These are phyloP conservation scores for Ottelia alismoides DNA, from an alignment of 106 monocot genomes.

Conservation along the genomic window DNA sequence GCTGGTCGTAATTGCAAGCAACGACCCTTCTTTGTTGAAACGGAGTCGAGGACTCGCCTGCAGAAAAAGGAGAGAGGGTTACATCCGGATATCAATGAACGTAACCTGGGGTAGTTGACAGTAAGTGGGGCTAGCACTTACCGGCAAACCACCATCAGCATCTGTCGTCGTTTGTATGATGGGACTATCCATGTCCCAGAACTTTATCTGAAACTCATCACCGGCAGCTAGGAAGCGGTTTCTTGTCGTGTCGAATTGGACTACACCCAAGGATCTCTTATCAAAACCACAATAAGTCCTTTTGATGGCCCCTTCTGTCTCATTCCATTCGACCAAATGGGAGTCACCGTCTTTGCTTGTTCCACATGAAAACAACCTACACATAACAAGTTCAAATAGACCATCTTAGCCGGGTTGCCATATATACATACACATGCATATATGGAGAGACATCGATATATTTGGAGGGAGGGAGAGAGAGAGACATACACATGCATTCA, in stretches of 20 bases:
- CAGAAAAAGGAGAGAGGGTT: slow-evolving; percentile 3
- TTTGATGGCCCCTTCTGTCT: slow-evolving; percentile 70
- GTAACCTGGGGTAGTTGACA: too few species aligned
- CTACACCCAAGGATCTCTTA: slow-evolving; percentile 57
- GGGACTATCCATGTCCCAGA: slow-evolving; percentile 78
- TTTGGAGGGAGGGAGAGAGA: neutral
- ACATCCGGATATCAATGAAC: too few species aligned
- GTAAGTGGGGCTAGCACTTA: too few species aligned
- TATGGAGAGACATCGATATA: too few species aligned
- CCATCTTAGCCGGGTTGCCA: too few species aligned
- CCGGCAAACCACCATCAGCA: slow-evolving; percentile 69
- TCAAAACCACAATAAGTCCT: slow-evolving; percentile 62
- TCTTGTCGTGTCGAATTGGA: slow-evolving; percentile 73
- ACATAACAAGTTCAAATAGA: neutral
- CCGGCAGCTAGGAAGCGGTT: slow-evolving; percentile 73
- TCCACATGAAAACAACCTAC: slow-evolving; percentile 77
- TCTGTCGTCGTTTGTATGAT: slow-evolving; percentile 42
- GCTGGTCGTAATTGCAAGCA: slow-evolving; percentile 85
- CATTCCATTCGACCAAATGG: slow-evolving; percentile 84
- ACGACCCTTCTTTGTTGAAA: slow-evolving; percentile 94
- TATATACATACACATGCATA: too few species aligned
- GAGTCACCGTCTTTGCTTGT: slow-evolving; percentile 83
- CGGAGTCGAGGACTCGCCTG: slow-evolving; percentile 89
- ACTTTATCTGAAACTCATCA: slow-evolving; percentile 77
- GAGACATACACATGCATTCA: neutral